Conservation (phyloP, 208 protist species). For the Acanthamoeba rhysodes region DNA sequence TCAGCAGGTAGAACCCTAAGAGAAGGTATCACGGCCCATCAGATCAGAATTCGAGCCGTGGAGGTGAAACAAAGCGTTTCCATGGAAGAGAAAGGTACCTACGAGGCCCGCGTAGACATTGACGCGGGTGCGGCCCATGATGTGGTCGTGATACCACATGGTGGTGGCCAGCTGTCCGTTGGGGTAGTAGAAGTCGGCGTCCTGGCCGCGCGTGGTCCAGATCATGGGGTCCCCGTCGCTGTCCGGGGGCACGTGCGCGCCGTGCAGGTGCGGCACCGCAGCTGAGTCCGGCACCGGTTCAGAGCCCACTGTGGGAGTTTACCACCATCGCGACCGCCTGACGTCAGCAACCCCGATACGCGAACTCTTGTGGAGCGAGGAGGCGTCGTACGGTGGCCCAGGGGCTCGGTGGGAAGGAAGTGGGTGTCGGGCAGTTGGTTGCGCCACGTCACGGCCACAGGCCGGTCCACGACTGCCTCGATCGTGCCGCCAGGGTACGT, state of each 20-base stretch:
- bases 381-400: background rate
- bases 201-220: background rate
- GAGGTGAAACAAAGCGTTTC: too few relatives aligned
- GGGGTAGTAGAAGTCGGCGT: conserved; percentile 1
- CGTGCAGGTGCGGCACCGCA: conserved; percentile 29
- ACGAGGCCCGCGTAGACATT: conserved; percentile 61
- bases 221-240: conserved; percentile 50
- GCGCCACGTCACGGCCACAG: conserved; percentile 37
- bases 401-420: conserved; percentile 24
- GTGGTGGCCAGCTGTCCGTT: conserved; percentile 63
- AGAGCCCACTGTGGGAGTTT: background rate
- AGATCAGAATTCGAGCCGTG: background rate
- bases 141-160: conserved; percentile 69
- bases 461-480: background rate
- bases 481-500: conserved; percentile 48
- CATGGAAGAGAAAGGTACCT: background rate
- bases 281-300: background rate
- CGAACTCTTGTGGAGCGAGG: background rate
- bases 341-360: background rate
- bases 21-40: background rate
- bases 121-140: conserved; percentile 67
- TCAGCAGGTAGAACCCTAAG: conserved; percentile 60
- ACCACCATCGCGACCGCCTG: background rate
- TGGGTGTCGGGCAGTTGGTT: conserved; percentile 19
- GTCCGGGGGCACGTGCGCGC: background rate